phyloP scores from a whole-genome alignment of 2,329 filamentous ascomycete genomes.

The Fusarium cicatricum region DNA sequence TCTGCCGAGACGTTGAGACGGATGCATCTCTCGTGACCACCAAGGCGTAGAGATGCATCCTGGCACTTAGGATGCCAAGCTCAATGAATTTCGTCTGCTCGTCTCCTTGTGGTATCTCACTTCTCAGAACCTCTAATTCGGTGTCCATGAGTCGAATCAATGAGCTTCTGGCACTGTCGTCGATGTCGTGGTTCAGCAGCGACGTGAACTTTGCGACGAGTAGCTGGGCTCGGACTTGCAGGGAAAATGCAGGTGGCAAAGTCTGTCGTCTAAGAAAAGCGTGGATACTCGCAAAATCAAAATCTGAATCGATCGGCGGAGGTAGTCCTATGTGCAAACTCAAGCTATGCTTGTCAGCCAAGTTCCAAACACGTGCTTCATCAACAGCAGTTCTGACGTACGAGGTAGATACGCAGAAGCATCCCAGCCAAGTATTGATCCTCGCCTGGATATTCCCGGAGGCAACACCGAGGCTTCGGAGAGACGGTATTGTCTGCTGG shows the following conservation, averaged over 20 bases:
- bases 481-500: conserved; percentile 20
- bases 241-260: background rate
- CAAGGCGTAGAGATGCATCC: conserved; percentile 26
- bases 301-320: conserved; percentile 18
- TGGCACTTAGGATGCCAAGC: conserved; percentile 19
- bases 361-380: rapidly evolving
- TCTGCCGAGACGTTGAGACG: conserved; percentile 16
- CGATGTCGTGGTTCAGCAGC: conserved; percentile 18
- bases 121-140: conserved; percentile 22
- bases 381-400: background rate
- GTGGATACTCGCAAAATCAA: conserved; percentile 23
- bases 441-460: conserved; percentile 18
- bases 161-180: conserved; percentile 14
- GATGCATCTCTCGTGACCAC: conserved; percentile 11
- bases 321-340: conserved; percentile 26
- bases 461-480: conserved; percentile 17
- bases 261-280: conserved; percentile 18
- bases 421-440: conserved; percentile 27
- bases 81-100: conserved; percentile 10
- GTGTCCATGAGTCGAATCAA: conserved; percentile 23
- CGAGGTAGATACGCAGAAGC: conserved; percentile 29
- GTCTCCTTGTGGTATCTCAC: conserved; percentile 1
- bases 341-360: background rate
- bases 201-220: conserved; percentile 28
- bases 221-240: conserved; percentile 22